Percentiles rank a stretch among this genome's conserved stretches.
Evolutionary conservation across 225 moss, liverwort and hornwort genomes (phyloP).

Genomic region (Anthoceros angustus): DNA sequence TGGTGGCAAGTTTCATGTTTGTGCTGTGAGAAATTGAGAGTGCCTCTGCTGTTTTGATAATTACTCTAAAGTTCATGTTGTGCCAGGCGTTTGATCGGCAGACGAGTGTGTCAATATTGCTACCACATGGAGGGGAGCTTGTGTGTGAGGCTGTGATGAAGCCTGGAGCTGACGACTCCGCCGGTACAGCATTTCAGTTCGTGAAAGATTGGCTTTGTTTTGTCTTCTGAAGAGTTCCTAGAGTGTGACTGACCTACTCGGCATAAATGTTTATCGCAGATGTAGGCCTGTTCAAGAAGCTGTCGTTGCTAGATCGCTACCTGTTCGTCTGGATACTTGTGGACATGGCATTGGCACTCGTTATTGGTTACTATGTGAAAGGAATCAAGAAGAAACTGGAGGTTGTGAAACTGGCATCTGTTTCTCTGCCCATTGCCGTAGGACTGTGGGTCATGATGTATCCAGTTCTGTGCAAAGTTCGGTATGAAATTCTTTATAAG

Average conservation of each 20-base stretch:
- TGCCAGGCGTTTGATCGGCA: slow-evolving; percentile 28
- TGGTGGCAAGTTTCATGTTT: no score
- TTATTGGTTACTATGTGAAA: no score
- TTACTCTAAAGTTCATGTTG: not conserved
- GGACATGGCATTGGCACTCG: slow-evolving; percentile 49
- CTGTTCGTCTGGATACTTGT: slow-evolving; percentile 65
- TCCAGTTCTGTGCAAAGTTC: slow-evolving; percentile 69
- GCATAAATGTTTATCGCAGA: slow-evolving; percentile 16
- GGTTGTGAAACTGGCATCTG: no score
- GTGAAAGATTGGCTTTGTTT: not conserved
- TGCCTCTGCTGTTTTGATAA: no score
- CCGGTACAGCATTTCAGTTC: no score
- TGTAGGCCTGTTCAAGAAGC: no score
- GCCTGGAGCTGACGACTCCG: no score
- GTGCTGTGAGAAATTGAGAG: no score
- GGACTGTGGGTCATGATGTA: no score
- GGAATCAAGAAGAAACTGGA: no score
- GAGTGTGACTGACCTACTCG: not conserved
- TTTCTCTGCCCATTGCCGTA: no score
- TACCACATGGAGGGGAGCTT: slow-evolving; percentile 57
- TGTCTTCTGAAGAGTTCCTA: not conserved
- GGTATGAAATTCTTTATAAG: slow-evolving; percentile 49
- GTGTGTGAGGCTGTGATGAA: slow-evolving; percentile 42
- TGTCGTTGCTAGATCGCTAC: slow-evolving; percentile 57
- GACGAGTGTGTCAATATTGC: slow-evolving; percentile 43